Percentiles rank a stretch among this genome's conserved stretches.
These are phyloP conservation scores for Arachnomyces sp. DNA, from an alignment of 2,329 filamentous ascomycete genomes.

Conservation along the genomic window DNA sequence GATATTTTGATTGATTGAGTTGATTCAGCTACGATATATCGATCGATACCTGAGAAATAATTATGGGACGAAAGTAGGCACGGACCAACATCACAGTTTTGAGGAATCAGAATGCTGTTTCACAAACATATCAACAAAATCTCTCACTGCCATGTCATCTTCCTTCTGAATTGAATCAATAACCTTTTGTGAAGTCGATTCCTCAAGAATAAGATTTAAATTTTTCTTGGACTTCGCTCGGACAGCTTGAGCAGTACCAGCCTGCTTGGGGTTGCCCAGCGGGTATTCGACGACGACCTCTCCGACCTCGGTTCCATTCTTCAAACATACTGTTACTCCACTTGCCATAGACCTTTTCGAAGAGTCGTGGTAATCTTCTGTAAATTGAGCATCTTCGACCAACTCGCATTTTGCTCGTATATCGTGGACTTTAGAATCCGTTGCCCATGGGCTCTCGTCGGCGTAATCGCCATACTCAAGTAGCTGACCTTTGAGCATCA, in stretches of 20 bases:
- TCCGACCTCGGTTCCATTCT: conserved; percentile 16
- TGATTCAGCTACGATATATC: too few relatives aligned
- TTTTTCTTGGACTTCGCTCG: conserved; percentile 17
- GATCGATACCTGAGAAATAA: too few relatives aligned
- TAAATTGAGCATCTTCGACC: conserved; percentile 20
- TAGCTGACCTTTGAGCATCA: conserved; percentile 23
- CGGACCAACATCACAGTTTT: too few relatives aligned
- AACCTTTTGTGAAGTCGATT: too few relatives aligned
- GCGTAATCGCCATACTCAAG: conserved; percentile 21
- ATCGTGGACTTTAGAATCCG: conserved; percentile 12
- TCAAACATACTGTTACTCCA: conserved; percentile 20
- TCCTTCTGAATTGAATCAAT: too few relatives aligned
- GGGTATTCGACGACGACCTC: conserved; percentile 34
- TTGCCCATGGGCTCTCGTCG: conserved; percentile 21
- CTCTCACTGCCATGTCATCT: too few relatives aligned
- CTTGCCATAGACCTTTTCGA: conserved; percentile 20
- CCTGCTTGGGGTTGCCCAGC: conserved; percentile 14
- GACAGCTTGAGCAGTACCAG: conserved; percentile 13
- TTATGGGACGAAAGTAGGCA: too few relatives aligned
- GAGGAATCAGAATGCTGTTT: too few relatives aligned
- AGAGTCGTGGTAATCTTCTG: conserved; percentile 23
- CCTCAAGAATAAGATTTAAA: conserved; percentile 12
- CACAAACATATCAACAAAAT: too few relatives aligned
- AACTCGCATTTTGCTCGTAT: conserved; percentile 22
- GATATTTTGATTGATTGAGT: too few relatives aligned